Base-by-base conservation (phyloP, 139 green algal genomes). In the Picochlorum sp. region DNA sequence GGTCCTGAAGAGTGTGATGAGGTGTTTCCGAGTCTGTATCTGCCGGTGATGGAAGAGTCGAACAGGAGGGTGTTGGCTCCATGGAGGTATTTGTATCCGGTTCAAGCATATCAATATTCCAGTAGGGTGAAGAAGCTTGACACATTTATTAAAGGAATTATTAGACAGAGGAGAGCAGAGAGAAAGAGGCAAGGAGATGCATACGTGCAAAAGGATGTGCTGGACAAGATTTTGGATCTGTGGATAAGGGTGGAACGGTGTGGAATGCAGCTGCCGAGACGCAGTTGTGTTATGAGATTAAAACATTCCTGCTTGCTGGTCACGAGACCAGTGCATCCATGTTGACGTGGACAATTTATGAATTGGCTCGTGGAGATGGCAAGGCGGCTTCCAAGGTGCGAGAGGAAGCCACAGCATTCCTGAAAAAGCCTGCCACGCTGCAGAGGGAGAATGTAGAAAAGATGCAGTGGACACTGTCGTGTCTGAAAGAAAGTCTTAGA, bases 241-340 rank as follows among this genome's bases (percentile, higher is more conserved):
- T 75, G 49, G 69, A 88, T 72, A 77, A 75, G 23, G 37, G 68
- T 3, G 87, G 84, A 24, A 73, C 79, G 34, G 59, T 60, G 45
- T 94, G 84, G 84, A 79, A 56, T 32, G 4, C 69, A 1, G 78
- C 63, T 8, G 72, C 88, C 23, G 85, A 95, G 70, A 67, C 60
- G 37, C 91, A 97, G 85, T 79, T 97, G 69, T 96, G 88, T 75
- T 96, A 88, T 70, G 91, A 97, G 81, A 74, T 97, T 30, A 97
- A 96, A 79, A 97, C 91, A 3, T 96, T 97, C 62, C 68, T 97
- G 69, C 76, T 97, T 63, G 91, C 91, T 14, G 91, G 91, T 3
- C 91, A 97, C 69, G 91, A 97, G 72, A 97, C 91, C 10, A 88
- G 72, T 67, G 85, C 90, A 4, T 86, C 89, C 49, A 96, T 97